Evolutionary conservation across 2,329 filamentous ascomycete species (phyloP).

Genomic region (Arthrobotrys iridis): DNA sequence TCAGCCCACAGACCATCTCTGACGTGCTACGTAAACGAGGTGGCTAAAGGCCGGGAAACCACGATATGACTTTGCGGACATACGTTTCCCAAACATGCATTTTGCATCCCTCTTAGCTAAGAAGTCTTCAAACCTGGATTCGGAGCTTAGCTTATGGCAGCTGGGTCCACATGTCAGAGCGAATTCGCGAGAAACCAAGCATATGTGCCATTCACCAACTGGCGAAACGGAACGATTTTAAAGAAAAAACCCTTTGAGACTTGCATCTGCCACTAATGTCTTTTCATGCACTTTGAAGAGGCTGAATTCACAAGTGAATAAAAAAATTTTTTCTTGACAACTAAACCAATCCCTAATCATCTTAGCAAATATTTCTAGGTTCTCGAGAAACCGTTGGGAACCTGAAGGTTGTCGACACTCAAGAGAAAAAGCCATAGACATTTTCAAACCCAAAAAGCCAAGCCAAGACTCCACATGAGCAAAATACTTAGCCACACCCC

Average conservation of each 20-base stretch:
- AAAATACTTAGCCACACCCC: neutral
- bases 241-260: no score
- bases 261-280: neutral
- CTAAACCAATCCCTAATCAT: neutral
- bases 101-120: neutral
- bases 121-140: no score
- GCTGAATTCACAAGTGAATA: conserved; percentile 8
- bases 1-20: neutral
- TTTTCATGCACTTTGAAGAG: neutral
- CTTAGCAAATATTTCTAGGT: neutral
- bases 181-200: conserved; percentile 9
- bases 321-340: conserved; percentile 5
- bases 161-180: conserved; percentile 14
- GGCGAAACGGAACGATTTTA: conserved; percentile 1
- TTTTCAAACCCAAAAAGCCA: neutral
- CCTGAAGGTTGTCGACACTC: neutral
- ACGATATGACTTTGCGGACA: no score
- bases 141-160: neutral
- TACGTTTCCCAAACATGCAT: neutral
- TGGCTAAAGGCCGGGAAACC: no score
- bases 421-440: neutral
- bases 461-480: conserved; percentile 15
- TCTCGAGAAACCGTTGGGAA: neutral
- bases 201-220: neutral
- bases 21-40: no score